These are phyloP conservation scores for Metschnikowia cerradonensis DNA, from an alignment of 805 yeast genomes.

Conservation along the genomic window DNA sequence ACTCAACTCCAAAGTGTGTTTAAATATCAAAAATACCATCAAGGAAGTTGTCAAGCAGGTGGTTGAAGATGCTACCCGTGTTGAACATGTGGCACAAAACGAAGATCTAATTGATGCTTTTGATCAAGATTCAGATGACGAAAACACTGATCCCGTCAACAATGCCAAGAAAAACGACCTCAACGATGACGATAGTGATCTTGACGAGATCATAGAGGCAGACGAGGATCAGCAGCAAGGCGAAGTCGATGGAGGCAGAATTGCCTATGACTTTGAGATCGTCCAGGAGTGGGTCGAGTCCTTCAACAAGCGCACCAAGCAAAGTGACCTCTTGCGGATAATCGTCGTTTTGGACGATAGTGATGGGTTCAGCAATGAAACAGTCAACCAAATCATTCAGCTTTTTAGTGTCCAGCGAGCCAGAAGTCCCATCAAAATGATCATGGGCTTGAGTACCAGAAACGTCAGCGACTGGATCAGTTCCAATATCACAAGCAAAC, in stretches of 20 bases:
- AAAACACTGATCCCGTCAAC: neutral
- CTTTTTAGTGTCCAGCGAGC: constrained; percentile 24
- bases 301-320: constrained; percentile 8
- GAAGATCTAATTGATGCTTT: neutral
- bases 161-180: constrained; percentile 10
- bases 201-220: constrained; percentile 10
- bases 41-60: constrained; percentile 34
- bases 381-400: constrained; percentile 33
- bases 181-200: constrained; percentile 10
- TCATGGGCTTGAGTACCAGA: constrained; percentile 34
- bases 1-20: constrained; percentile 30
- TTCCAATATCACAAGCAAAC: constrained; percentile 28
- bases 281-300: constrained; percentile 29
- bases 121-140: constrained; percentile 10
- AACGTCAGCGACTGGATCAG: constrained; percentile 38
- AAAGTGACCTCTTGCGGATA: constrained; percentile 15
- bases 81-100: neutral
- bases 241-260: constrained; percentile 21
- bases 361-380: constrained; percentile 31
- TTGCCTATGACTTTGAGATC: constrained; percentile 35
- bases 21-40: constrained; percentile 31
- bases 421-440: constrained; percentile 30
- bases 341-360: constrained; percentile 36
- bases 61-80: constrained; percentile 8
- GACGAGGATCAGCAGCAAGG: constrained; percentile 17